Base-by-base conservation (phyloP, 768 basidiomycete species). In the Omphalotus guepiniiformis region DNA sequence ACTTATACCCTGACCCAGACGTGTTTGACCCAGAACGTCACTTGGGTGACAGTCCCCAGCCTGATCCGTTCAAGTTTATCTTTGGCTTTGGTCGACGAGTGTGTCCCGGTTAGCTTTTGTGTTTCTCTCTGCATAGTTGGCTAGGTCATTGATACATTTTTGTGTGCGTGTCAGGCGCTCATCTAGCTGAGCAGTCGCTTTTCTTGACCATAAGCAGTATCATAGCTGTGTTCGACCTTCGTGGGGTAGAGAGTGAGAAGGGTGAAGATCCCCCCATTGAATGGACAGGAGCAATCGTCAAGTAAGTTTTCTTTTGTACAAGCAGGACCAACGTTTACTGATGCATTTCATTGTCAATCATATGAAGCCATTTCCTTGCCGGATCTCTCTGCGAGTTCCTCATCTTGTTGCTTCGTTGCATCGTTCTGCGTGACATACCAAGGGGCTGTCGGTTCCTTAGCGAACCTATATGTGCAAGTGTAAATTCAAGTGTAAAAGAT, bases 81-180 rank as follows among this genome's bases (percentile, higher is more conserved):
- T 65, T 63, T 39, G 64, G 63, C 4, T 65, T 65, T 49, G 64
- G 64, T 8, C 50, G 63, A 32, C 53, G 54, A 48, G 42, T 32
- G 9, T 18, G n/a, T n/a, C 36, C 16, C 13, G 16, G 9, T 22
- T 12, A 8, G 39, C 26, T 11, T 41, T 41, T 22, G 9, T 38
- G 8, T 38, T 8, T 1, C 29, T 30, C 23, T n/a, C 12, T 27
- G 8, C 4, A 3, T 5, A 5, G 9, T 9, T 42, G 29, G n/a
- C 11, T 5, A 39, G 22, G 36, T 42, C 2, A 16, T 16, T 42
- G 3, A 27, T 29, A 8, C n/a, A 42, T 27, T 6, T 8, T 19
- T n/a, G n/a, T 44, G 42, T 44, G 30, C 42, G 6, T 29, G 42
- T 3, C 11, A 30, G 18, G n/a, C 18, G n/a, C n/a, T n/a, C n/a